These are phyloP conservation scores for Solanum chiquidenum DNA, from an alignment of 257 asterid species.

Conservation along the genomic window DNA sequence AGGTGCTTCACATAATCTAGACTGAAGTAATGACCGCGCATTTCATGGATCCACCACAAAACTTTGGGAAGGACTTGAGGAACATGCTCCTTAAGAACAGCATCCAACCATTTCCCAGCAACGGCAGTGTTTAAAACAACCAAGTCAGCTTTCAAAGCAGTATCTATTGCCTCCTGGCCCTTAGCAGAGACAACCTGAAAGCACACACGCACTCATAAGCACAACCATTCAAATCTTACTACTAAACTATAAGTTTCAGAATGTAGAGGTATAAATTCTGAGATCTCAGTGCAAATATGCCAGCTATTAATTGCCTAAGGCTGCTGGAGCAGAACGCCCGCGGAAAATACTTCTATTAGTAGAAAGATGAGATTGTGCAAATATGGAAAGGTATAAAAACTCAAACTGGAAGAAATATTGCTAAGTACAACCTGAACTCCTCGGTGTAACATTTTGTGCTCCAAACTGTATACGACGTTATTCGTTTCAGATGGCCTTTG, in stretches of 20 bases:
- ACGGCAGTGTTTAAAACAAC: slow-evolving; percentile 88
- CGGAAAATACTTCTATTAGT: neutral
- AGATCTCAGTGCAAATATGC: neutral
- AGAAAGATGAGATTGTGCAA: neutral
- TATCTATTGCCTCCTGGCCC: slow-evolving; percentile 68
- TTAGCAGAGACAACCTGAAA: slow-evolving; percentile 66
- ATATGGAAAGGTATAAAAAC: neutral
- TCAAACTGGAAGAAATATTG: neutral
- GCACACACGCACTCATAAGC: neutral
- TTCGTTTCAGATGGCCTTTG: slow-evolving; percentile 5
- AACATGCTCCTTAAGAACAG: slow-evolving; percentile 71
- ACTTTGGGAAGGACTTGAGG: slow-evolving; percentile 82
- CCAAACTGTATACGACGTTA: slow-evolving; percentile 21
- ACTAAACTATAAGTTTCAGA: neutral
- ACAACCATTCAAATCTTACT: neutral
- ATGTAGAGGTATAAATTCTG: neutral
- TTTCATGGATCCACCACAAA: slow-evolving; percentile 99
- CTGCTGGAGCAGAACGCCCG: neutral
- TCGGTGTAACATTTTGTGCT: slow-evolving; percentile 13
- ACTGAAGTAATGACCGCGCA: slow-evolving; percentile 98
- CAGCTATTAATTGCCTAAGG: neutral
- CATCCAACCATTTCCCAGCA: slow-evolving; percentile 96
- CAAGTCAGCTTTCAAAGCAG: slow-evolving; percentile 78
- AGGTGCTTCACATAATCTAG: slow-evolving; percentile 96
- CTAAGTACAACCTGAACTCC: slow-evolving; percentile 6